Evolutionary conservation across 192 early-diverging fungal genomes (phyloP), one percentile per base, ranked within the genome.

Genomic region (Coemansia sp.): DNA sequence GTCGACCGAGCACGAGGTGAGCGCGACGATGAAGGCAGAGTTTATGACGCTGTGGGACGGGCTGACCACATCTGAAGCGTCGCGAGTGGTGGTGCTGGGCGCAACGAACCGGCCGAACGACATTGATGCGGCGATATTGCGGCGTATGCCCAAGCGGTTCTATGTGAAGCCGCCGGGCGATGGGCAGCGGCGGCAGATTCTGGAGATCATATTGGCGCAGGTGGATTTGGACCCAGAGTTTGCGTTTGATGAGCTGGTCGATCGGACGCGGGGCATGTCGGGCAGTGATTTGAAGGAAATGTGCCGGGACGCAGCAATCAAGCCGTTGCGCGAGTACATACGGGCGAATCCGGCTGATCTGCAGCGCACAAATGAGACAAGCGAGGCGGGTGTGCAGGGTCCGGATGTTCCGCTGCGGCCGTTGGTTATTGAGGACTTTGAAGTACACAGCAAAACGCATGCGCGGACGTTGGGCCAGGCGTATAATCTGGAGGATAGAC

Each of bases 21-120:
- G 94, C 45, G 84, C 87, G 39, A 97, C 97, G 86, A 99, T 99
- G 96, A 99, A 99, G 84, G 96, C 97, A 19, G 97, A 98, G 82
- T 99, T 98, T 72, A 98, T 99, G 94, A 89, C 89, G 54, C 86
- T 98, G 66, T 99, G 97, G 97, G 97, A 99, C 75, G 97, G 97
- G 4, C 80, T 99, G 62, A 88, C 90, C 2, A 71, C 80, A 4
- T 58, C 61, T 17, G 74, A 77, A 51, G 75, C 62, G 8, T 67
- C 68, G 10, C 71, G 71, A 3, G 87, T 90, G 59, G 80, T 93
- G 65, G 90, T 96, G 64, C 67, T 96, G 50, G 96, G 96, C 48
- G 95, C 95, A 1, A 99, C 97, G 0, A 99, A 99, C 77, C 82
- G 97, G 45, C 97, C 97, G 17, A 94, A 92, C 77, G 97, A 99